Percentiles rank a stretch among this genome's conserved stretches.
Conservation (phyloP, 179 eudicot genomes). For the Corrigiola litoralis region DNA sequence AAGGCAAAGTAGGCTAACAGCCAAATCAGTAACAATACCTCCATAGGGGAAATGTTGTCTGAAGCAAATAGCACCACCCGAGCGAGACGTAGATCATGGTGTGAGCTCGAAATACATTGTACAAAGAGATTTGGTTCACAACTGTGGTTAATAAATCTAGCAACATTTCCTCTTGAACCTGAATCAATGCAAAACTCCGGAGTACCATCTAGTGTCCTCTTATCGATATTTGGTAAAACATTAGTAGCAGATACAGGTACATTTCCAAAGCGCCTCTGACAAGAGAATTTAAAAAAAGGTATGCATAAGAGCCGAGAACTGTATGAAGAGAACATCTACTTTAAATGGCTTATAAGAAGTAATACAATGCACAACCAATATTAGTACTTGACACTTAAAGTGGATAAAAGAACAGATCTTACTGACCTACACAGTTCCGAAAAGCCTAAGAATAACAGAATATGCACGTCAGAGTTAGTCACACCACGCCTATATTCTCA, state of each 20-base stretch:
- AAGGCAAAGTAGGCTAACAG: conserved; percentile 1
- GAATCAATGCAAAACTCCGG: conserved; percentile 86
- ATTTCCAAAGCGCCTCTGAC: conserved; percentile 53
- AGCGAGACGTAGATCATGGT: conserved; percentile 65
- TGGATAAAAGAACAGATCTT: too few relatives aligned
- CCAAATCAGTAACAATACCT: too few relatives aligned
- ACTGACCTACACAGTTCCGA: too few relatives aligned
- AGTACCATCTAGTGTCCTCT: conserved; percentile 32
- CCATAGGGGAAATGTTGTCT: conserved; percentile 86
- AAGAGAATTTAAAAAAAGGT: background rate
- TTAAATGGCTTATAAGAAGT: background rate
- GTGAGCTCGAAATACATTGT: conserved; percentile 68
- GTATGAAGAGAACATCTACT: too few relatives aligned
- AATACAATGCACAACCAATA: background rate
- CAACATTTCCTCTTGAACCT: conserved; percentile 52
- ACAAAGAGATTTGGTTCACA: conserved; percentile 88
- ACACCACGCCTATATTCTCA: too few relatives aligned
- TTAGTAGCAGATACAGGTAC: conserved; percentile 35
- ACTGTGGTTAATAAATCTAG: conserved; percentile 84
- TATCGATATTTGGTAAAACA: conserved; percentile 22
- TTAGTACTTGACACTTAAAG: too few relatives aligned
- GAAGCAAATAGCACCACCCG: conserved; percentile 78
- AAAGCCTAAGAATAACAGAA: too few relatives aligned
- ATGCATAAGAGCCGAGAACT: background rate
- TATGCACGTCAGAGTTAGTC: too few relatives aligned